Conservation (phyloP, 2,329 filamentous ascomycete genomes). For the Drechslera avenae region DNA sequence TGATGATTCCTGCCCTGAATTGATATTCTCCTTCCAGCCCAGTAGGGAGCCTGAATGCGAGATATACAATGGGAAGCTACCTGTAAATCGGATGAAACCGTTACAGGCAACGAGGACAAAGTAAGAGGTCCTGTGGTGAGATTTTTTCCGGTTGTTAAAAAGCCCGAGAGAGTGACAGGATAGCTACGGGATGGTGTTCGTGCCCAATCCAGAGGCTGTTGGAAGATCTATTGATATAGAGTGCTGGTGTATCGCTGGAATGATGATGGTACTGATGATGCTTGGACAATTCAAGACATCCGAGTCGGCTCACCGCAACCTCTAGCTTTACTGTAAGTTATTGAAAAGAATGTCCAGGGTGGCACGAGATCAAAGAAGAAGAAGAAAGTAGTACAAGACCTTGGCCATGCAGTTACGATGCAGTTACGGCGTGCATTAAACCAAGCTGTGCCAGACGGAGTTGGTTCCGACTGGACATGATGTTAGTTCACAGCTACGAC, state of each 20-base stretch:
- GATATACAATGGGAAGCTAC: too few species aligned
- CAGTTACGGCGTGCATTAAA: constrained; percentile 29
- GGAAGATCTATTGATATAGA: constrained; percentile 31
- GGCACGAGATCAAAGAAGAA: constrained; percentile 36
- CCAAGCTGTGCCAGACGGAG: constrained; percentile 16
- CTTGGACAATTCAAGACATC: constrained; percentile 18
- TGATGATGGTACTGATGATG: constrained; percentile 29
- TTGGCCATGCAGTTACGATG: constrained; percentile 32
- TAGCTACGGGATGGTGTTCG: constrained; percentile 12
- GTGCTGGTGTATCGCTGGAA: constrained; percentile 27
- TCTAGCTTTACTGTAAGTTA: constrained; percentile 40
- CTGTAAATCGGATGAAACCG: too few species aligned
- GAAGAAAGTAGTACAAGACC: constrained; percentile 37
- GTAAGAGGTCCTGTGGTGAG: not conserved
- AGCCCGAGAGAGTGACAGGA: too few species aligned
- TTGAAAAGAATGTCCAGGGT: constrained; percentile 37
- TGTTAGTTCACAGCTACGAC: constrained; percentile 26
- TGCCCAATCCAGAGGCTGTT: constrained; percentile 27
- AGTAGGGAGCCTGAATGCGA: too few species aligned
- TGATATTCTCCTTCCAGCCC: too few species aligned
- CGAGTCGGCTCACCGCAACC: constrained; percentile 19
- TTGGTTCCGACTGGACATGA: constrained; percentile 28
- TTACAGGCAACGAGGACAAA: too few species aligned
- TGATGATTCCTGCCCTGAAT: too few species aligned
- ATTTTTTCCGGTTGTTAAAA: constrained; percentile 24